phyloP scores from a whole-genome alignment of 2,329 filamentous ascomycete genomes.

The Nigrograna mackinnonii region DNA sequence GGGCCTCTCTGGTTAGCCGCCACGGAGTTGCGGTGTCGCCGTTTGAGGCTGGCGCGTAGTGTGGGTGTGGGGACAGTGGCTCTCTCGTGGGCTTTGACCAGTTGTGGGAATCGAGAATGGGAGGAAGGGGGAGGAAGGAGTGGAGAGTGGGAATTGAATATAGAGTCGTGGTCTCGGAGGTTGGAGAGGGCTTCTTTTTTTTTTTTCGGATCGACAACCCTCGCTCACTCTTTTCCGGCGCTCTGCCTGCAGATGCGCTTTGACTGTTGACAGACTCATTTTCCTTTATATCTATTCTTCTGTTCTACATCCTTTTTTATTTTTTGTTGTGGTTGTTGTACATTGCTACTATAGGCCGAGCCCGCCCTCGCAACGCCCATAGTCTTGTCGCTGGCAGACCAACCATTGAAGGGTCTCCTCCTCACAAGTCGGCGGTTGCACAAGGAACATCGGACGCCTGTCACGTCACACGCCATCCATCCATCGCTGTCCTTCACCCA shows the following conservation, averaged over 20 bases:
- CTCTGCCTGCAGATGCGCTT: slow-evolving; percentile 26
- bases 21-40: slow-evolving; percentile 28
- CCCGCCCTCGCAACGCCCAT: slow-evolving; percentile 25
- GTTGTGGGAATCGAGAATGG: slow-evolving; percentile 14
- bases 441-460: slow-evolving; percentile 10
- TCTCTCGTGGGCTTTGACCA: slow-evolving; percentile 23
- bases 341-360: slow-evolving; percentile 27
- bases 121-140: slow-evolving; percentile 14
- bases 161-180: no score
- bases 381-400: no score
- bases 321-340: no score
- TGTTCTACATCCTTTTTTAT: slow-evolving; percentile 11
- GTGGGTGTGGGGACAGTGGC: slow-evolving; percentile 22
- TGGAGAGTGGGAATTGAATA: slow-evolving; percentile 34
- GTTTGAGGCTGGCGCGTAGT: slow-evolving; percentile 41
- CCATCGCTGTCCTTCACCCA: slow-evolving; percentile 2
- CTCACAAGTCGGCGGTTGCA: slow-evolving; percentile 17
- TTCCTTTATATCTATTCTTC: slow-evolving; percentile 11
- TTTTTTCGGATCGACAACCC: no score
- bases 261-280: background rate
- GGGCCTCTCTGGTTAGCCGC: slow-evolving; percentile 30
- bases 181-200: no score
- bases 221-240: no score
- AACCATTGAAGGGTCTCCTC: slow-evolving; percentile 8
- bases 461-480: slow-evolving; percentile 13